Conservation (phyloP, 164 flowering plant species). For the Aristolochia contorta region DNA sequence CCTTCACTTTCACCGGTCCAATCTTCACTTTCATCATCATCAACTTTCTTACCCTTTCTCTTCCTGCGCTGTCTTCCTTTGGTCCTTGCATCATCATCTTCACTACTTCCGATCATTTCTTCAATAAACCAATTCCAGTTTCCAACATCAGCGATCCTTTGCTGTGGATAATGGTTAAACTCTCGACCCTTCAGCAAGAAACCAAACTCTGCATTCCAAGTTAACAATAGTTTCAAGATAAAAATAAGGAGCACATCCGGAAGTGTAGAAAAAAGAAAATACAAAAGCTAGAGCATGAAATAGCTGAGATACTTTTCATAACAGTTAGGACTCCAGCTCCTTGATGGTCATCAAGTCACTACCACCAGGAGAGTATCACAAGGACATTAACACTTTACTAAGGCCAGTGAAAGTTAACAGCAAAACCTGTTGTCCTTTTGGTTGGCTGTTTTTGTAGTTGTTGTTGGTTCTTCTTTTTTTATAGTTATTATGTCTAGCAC, state of each 20-base stretch:
- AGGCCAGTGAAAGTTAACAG: no score
- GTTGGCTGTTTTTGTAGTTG: no score
- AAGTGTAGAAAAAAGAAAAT: no score
- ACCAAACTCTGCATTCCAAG: conserved; percentile 69
- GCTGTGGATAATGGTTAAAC: conserved; percentile 50
- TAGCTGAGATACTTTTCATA: no score
- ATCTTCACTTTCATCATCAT: conserved; percentile 45
- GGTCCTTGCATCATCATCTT: conserved; percentile 29
- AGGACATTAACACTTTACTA: neutral
- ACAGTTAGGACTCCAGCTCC: no score
- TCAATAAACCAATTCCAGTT: conserved; percentile 82
- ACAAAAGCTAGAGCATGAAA: no score
- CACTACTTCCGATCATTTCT: conserved; percentile 30
- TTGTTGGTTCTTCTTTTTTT: no score
- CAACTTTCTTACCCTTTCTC: conserved; percentile 26
- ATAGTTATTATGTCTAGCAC: no score
- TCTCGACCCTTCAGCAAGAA: conserved; percentile 73
- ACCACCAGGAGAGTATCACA: neutral
- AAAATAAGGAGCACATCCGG: no score
- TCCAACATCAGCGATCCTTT: conserved; percentile 39
- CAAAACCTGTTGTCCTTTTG: no score
- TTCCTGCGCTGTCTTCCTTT: conserved; percentile 11
- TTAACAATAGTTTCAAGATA: neutral
- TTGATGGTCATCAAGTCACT: neutral
- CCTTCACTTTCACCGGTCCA: conserved; percentile 73